Conservation (phyloP, 1,284 basidiomycete species). For the Cryptococcus sp. region DNA sequence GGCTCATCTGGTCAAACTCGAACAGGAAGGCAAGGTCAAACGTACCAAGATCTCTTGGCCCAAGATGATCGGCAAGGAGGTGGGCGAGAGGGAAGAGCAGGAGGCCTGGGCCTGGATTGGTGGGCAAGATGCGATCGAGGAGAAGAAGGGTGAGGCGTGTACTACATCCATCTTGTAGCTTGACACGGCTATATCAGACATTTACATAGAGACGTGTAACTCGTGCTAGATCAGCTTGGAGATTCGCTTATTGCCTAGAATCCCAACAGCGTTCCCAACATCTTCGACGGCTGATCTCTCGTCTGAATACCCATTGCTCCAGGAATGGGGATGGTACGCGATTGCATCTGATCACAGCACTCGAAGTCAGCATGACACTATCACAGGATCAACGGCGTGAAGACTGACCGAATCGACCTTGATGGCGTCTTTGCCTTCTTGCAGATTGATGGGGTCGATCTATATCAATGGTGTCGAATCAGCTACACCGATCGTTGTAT, state of each 20-base stretch:
- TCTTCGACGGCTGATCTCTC: conserved; percentile 8
- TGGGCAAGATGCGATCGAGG: neutral
- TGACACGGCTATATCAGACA: no score
- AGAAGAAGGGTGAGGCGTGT: neutral
- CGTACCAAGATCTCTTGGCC: conserved; percentile 26
- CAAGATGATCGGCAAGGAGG: conserved; percentile 12
- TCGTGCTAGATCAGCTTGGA: no score
- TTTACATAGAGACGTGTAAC: no score
- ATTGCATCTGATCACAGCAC: conserved; percentile 7
- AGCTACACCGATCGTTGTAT: neutral
- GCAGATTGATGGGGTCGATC: conserved; percentile 5
- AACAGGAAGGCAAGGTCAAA: conserved; percentile 65
- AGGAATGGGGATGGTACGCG: conserved; percentile 13
- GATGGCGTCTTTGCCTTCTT: conserved; percentile 9
- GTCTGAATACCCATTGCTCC: conserved; percentile 15
- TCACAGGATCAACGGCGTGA: neutral
- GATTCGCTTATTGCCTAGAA: neutral
- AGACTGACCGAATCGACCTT: neutral
- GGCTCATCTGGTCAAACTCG: conserved; percentile 47
- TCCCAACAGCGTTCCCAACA: conserved; percentile 12
- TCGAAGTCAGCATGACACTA: neutral
- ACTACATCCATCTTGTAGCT: no score
- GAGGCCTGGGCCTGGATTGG: conserved; percentile 40
- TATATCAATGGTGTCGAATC: neutral
- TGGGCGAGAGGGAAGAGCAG: conserved; percentile 25